These are phyloP conservation scores for Suhomyces sp. DNA, from an alignment of 805 yeast genomes.

Conservation along the genomic window DNA sequence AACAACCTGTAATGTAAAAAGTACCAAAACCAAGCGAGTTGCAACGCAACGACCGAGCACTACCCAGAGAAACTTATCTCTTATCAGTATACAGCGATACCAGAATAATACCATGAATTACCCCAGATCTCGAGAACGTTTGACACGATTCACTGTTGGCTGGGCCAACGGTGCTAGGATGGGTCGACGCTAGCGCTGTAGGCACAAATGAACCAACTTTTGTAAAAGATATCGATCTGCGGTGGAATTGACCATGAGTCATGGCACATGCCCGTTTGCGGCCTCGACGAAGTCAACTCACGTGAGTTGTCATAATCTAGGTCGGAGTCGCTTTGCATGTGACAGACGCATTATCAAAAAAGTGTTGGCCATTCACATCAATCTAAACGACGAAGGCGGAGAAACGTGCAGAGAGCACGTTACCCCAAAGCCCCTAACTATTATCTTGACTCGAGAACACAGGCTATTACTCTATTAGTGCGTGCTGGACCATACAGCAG, in stretches of 20 bases:
- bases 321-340: background rate
- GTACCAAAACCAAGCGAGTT: background rate
- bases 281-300: background rate
- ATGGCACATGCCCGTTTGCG: conserved; percentile 1
- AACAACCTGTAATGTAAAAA: background rate
- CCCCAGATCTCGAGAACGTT: too few relatives aligned
- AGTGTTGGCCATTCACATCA: background rate
- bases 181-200: background rate
- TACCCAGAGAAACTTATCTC: background rate
- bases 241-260: background rate
- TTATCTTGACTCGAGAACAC: background rate
- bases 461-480: background rate
- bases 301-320: background rate
- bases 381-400: background rate
- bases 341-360: background rate
- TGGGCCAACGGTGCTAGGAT: background rate
- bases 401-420: background rate
- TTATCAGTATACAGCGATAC: background rate
- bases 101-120: background rate
- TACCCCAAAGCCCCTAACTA: background rate
- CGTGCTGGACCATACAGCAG: background rate
- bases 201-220: background rate
- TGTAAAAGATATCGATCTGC: background rate
- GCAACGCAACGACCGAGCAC: background rate
- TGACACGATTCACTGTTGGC: background rate